A percentile compares a stretch with the other conserved stretches of the same genome.
These are phyloP conservation scores for Zygoascus flipseniorum DNA, from an alignment of 805 yeast genomes.

Conservation along the genomic window DNA sequence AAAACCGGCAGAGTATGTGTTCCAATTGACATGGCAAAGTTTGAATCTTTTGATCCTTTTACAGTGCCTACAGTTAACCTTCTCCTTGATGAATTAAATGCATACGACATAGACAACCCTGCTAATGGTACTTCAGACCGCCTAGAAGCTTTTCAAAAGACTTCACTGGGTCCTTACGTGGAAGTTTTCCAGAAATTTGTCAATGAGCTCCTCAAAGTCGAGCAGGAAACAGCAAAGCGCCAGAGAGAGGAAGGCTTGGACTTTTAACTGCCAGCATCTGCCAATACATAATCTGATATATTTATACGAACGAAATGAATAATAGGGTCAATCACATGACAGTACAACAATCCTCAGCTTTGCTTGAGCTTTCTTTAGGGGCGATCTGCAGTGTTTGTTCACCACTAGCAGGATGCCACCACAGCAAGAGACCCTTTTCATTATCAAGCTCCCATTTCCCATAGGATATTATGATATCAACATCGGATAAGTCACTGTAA, in stretches of 20 bases:
- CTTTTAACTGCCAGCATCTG: slow-evolving; percentile 8
- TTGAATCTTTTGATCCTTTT: slow-evolving; percentile 61
- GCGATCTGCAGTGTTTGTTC: background rate
- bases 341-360: background rate
- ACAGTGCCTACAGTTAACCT: slow-evolving; percentile 66
- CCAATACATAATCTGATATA: background rate
- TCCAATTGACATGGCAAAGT: slow-evolving; percentile 40
- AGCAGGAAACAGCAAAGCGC: slow-evolving; percentile 28
- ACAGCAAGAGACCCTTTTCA: slow-evolving; percentile 48
- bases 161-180: slow-evolving; percentile 63
- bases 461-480: slow-evolving; percentile 42
- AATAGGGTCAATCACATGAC: slow-evolving; percentile 2
- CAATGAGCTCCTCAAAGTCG: slow-evolving; percentile 46
- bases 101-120: slow-evolving; percentile 19
- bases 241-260: slow-evolving; percentile 31
- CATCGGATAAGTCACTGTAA: slow-evolving; percentile 40
- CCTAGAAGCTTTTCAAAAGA: slow-evolving; percentile 46
- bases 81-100: slow-evolving; percentile 56
- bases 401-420: slow-evolving; percentile 46
- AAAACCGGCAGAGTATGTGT: slow-evolving; percentile 94
- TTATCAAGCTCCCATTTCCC: slow-evolving; percentile 51
- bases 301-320: background rate
- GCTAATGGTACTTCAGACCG: slow-evolving; percentile 9
- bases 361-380: background rate
- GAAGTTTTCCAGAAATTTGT: slow-evolving; percentile 61